phyloP scores from a whole-genome alignment of 1,139 yeast species.

The Saccharomycopsis hybrid region DNA sequence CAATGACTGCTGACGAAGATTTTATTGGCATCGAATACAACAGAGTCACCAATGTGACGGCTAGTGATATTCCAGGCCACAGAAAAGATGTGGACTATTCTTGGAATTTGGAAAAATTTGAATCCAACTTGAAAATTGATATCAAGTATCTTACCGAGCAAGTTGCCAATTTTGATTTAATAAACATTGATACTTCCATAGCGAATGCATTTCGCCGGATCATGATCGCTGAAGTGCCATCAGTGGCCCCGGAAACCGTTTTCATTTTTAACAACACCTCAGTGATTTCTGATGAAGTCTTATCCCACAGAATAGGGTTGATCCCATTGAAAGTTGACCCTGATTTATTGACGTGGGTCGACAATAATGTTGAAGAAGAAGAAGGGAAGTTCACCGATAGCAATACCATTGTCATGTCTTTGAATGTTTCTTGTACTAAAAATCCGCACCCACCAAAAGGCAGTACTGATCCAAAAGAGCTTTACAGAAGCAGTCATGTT shows the following conservation, averaged over 20 bases:
- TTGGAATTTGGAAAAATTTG: slow-evolving; percentile 84
- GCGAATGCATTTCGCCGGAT: slow-evolving; percentile 97
- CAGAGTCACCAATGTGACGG: slow-evolving; percentile 79
- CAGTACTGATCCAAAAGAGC: slow-evolving; percentile 63
- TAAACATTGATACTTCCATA: slow-evolving; percentile 82
- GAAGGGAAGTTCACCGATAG: slow-evolving; percentile 69
- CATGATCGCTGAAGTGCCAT: slow-evolving; percentile 94
- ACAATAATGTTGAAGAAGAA: slow-evolving; percentile 52
- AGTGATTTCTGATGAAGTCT: slow-evolving; percentile 93
- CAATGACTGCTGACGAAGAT: slow-evolving; percentile 31
- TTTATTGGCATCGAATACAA: slow-evolving; percentile 87
- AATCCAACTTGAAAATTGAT: slow-evolving; percentile 59
- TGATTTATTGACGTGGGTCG: slow-evolving; percentile 78
- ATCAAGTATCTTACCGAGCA: slow-evolving; percentile 60
- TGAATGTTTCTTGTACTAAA: slow-evolving; percentile 77
- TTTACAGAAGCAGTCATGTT: slow-evolving; percentile 77
- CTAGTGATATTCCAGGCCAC: slow-evolving; percentile 89
- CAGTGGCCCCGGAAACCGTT: slow-evolving; percentile 90
- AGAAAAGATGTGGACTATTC: slow-evolving; percentile 56
- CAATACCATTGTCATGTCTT: slow-evolving; percentile 78
- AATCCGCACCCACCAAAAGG: slow-evolving; percentile 80
- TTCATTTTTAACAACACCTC: slow-evolving; percentile 91
- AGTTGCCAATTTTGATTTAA: slow-evolving; percentile 79
- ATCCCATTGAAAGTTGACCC: slow-evolving; percentile 90
- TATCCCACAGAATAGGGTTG: slow-evolving; percentile 91